These are phyloP conservation scores for Thinopyrum elongatum DNA, from an alignment of 176 grass and related monocot genomes.

Conservation along the genomic window DNA sequence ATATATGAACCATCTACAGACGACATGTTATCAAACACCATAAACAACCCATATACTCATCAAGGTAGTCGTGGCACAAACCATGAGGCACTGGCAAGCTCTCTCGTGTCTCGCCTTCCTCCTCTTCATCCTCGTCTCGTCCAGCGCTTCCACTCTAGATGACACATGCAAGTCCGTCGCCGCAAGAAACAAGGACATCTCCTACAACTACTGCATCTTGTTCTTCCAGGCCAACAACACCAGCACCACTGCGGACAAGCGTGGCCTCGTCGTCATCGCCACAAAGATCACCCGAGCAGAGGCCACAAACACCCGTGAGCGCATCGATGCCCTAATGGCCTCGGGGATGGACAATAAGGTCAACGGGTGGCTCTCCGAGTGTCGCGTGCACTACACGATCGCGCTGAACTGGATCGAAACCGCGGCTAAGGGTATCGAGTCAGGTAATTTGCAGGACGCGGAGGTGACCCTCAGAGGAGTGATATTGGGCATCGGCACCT, in stretches of 20 bases:
- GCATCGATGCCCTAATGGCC: constrained; percentile 35
- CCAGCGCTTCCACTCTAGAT: constrained; percentile 29
- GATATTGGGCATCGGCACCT: constrained; percentile 21
- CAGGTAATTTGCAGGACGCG: constrained; percentile 15
- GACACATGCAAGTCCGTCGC: constrained; percentile 56
- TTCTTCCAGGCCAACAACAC: constrained; percentile 40
- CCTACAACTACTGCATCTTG: constrained; percentile 51
- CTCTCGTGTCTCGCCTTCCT: constrained; percentile 8
- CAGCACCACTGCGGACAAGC: constrained; percentile 27
- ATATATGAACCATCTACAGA: not conserved
- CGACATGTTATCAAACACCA: too few relatives aligned
- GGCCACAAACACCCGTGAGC: not conserved
- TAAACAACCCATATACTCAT: not conserved
- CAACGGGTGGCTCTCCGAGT: constrained; percentile 12
- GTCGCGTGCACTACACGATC: constrained; percentile 33
- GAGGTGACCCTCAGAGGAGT: constrained; percentile 22
- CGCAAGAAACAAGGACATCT: not conserved
- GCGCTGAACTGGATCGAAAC: not conserved
- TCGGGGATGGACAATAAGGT: constrained; percentile 25
- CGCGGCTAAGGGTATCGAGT: not conserved
- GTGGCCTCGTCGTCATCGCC: constrained; percentile 44
- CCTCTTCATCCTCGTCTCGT: not conserved
- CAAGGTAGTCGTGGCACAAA: not conserved
- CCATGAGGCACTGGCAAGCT: constrained; percentile 14
- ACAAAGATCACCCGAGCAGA: not conserved